Percentiles rank a stretch among this genome's conserved stretches.
Conservation (phyloP, 768 basidiomycete species). For the Dacryopinax primogenitus region DNA sequence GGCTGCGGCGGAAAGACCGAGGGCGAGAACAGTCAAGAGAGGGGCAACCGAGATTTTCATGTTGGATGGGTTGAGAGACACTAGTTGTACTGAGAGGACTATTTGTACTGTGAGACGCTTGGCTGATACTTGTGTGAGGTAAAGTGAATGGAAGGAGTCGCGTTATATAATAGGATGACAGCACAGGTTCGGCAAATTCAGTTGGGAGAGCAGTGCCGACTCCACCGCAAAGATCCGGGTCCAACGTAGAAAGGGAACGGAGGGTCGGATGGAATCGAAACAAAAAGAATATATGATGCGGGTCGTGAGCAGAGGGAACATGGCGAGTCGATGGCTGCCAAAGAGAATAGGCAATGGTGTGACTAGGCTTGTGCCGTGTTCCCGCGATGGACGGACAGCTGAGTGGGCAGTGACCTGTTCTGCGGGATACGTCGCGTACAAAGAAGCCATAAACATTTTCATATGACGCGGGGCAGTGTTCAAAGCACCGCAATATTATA, state of each 20-base stretch:
- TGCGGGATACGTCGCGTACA: no score
- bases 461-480: no score
- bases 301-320: neutral
- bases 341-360: no score
- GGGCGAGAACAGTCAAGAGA: neutral
- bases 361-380: no score
- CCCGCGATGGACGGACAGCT: no score
- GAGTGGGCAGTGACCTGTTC: no score
- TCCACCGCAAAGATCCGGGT: neutral
- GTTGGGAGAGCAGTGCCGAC: neutral
- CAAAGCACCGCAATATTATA: no score
- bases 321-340: neutral
- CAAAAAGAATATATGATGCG: neutral
- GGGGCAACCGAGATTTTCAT: neutral
- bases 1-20: neutral
- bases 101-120: no score
- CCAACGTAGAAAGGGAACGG: neutral
- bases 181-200: neutral
- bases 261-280: neutral
- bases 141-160: no score
- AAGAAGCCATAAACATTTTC: no score
- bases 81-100: no score
- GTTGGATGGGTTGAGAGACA: neutral
- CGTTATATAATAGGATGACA: neutral
- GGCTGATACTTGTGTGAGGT: no score